Base-by-base conservation (phyloP, 78 protist genomes). In the Dictyostelium purpureum region DNA sequence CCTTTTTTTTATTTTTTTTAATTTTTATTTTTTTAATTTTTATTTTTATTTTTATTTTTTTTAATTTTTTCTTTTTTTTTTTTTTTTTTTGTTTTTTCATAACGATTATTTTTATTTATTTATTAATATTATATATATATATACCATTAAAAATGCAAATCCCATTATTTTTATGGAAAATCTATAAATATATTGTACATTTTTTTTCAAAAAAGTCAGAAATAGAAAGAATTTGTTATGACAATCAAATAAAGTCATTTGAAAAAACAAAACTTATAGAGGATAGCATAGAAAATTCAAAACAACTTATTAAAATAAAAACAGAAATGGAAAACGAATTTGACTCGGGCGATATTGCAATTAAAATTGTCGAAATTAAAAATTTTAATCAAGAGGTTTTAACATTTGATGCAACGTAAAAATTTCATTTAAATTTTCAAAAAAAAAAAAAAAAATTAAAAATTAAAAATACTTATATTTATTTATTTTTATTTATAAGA, bases 161-260 rank as follows among this genome's bases (percentile, higher is more conserved):
- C 1, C 81, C 70, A 56, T 9, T 9, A 56, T 40, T 67, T 5
- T 1, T 82, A 70, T 82, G 79, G 79, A 82, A 59, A 67, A 16
- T 82, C 0, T 82, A 82, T 56, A 82, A 82, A 47, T 82, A 45
- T 74, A 19, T 82, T 21, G 38, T 82, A 16, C 90, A 82, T 28
- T 40, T 82, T 2, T 28, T 70, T 28, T 70, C 90, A 70, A 71
- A 71, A 1, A 70, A 28, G 43, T 51, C 65, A 16, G 90, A 82
- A 42, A 82, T 82, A 12, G 90, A 82, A 42, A 82, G 90, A 82
- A 43, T 71, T 42, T 82, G 90, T 54, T 74, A 70, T 40, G 31
- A 67, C 43, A 18, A 40, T 56, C 73, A 70, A 19, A 42, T 82
- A 70, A 70, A 47, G 6, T 24, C 38, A 21, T 38, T 35, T 2